Percentiles rank a stretch among this genome's conserved stretches.
phyloP scores from a whole-genome alignment of 495 filamentous ascomycete species.

The Bacidia rubella region DNA sequence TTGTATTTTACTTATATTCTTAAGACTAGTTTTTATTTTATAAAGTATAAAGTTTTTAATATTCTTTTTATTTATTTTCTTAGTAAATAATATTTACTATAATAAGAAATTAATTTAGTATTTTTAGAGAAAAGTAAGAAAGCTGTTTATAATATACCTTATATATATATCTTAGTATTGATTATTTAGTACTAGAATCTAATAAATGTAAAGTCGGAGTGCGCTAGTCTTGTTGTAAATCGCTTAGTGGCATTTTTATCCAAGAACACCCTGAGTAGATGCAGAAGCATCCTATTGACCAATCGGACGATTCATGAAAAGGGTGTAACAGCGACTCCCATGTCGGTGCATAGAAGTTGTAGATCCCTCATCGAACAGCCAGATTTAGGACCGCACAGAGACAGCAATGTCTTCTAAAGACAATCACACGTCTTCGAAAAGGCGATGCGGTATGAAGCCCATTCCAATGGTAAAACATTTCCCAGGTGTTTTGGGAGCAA shows the following conservation, averaged over 20 bases:
- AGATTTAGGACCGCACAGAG: not conserved
- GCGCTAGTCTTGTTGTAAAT: not conserved
- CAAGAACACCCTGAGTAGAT: not conserved
- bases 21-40: not conserved
- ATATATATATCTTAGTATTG: not conserved
- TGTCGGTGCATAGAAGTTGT: too few relatives aligned
- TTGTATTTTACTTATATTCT: not conserved
- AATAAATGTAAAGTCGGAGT: not conserved
- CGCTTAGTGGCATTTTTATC: not conserved
- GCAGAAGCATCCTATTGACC: not conserved
- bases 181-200: not conserved
- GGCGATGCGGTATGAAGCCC: not conserved
- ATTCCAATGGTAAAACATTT: not conserved
- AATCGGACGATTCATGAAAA: not conserved
- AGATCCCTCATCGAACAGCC: not conserved
- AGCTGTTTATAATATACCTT: not conserved
- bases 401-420: not conserved
- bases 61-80: not conserved
- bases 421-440: not conserved
- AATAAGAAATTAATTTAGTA: not conserved
- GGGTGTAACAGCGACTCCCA: not conserved
- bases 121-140: not conserved
- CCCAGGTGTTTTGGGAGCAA: not conserved
- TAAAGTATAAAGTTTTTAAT: not conserved
- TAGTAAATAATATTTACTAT: not conserved